Conservation (phyloP, 2,329 filamentous ascomycete species). For the Botrytis tulipae region DNA sequence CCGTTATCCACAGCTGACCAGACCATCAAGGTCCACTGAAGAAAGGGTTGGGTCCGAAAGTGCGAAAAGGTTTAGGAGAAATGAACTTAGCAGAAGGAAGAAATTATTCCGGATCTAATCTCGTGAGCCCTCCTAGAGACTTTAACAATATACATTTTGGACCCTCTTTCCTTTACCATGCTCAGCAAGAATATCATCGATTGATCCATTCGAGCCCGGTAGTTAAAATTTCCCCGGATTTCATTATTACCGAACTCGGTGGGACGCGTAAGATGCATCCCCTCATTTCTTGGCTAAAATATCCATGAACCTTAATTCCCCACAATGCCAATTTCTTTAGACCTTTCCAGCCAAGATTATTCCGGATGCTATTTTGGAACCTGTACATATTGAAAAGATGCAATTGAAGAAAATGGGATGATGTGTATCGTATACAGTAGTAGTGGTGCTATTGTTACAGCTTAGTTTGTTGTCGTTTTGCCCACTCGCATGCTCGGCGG, state of each 20-base stretch:
- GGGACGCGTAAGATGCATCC: neutral
- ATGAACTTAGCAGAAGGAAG: neutral
- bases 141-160: neutral
- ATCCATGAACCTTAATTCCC: neutral
- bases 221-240: conserved; percentile 13
- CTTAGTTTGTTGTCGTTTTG: neutral
- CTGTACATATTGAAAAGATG: neutral
- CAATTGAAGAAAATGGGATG: neutral
- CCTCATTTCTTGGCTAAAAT: neutral
- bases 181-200: neutral
- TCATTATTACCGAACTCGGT: neutral
- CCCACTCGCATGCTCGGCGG: neutral
- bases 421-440: neutral
- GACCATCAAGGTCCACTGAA: neutral
- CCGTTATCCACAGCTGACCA: neutral
- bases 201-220: neutral
- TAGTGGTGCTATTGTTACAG: neutral
- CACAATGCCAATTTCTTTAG: neutral
- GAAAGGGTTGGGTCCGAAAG: neutral
- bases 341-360: neutral
- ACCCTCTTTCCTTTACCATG: neutral
- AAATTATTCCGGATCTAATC: conserved; percentile 6
- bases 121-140: neutral
- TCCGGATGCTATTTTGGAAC: neutral
- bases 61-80: neutral